Conservation (phyloP, 306 rosid genomes). For the Prosopis cineraria region DNA sequence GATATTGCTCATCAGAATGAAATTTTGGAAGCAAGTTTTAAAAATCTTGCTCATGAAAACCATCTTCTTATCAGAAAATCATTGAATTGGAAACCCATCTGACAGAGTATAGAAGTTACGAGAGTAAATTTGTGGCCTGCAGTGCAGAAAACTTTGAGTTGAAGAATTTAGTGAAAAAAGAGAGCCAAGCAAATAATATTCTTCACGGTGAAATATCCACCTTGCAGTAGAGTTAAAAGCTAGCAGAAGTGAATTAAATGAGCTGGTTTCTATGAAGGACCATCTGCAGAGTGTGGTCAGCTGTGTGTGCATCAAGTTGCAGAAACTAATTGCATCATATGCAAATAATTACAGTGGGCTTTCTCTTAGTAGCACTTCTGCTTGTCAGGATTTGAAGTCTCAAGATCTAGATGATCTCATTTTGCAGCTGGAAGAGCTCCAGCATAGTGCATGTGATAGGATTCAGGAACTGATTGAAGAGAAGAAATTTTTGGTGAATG, state of each 20-base stretch:
- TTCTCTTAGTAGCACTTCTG: conserved; percentile 47
- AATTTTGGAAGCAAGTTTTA: conserved; percentile 60
- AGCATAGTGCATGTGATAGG: conserved; percentile 52
- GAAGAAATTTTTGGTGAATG: conserved; percentile 53
- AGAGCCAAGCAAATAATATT: conserved; percentile 51
- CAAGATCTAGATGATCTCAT: conserved; percentile 51
- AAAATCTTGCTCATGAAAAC: conserved; percentile 53
- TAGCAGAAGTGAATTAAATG: conserved; percentile 54
- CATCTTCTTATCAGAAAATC: conserved; percentile 56
- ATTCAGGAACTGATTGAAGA: conserved; percentile 70
- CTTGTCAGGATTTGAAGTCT: conserved; percentile 48
- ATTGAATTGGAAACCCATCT: conserved; percentile 59
- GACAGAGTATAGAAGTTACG: conserved; percentile 57
- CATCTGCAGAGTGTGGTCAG: conserved; percentile 56
- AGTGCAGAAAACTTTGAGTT: conserved; percentile 66
- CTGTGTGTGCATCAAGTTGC: conserved; percentile 53
- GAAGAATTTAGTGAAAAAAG: conserved; percentile 53
- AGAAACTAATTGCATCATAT: conserved; percentile 58
- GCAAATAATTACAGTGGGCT: conserved; percentile 39
- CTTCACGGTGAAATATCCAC: conserved; percentile 55
- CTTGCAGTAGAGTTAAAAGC: conserved; percentile 68
- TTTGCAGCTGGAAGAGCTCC: conserved; percentile 68
- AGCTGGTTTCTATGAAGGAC: conserved; percentile 57
- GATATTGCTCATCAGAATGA: conserved; percentile 67
- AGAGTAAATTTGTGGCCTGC: conserved; percentile 61